Base-by-base conservation (phyloP, 306 rosid species). In the Vachellia pachyceras region DNA sequence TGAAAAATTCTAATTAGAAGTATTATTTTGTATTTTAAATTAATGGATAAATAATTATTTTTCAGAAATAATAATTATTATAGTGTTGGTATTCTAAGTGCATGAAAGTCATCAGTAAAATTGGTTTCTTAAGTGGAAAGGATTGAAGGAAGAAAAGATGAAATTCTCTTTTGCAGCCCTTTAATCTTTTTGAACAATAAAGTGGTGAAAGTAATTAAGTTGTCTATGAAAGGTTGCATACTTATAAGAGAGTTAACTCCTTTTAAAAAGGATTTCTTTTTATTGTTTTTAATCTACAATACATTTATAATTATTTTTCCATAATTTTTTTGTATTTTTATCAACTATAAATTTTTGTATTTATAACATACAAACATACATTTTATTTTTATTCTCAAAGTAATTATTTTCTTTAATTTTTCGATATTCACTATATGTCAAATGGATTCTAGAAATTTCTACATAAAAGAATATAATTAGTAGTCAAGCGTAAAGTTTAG, bases 21-120 rank as follows among this genome's bases (percentile, higher is more conserved):
- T 45, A 45, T 45, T 2, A 44, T n/a, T 18, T 52, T 52, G 6
- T 52, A 52, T 52, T 18, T 52, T 1, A 52, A 52, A 52, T 17
- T 18, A 52, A 52, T 17, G 5, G 10, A 17, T 52, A 52, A 18
- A 17, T 15, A 0, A 4, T n/a, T n/a, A n/a, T n/a, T 49, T 49
- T 15, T 50, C 1, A 15, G 2, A 49, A 17, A 50, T 50, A 17
- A 13, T 50, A 5, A 50, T 17, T 17, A 52, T 52, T n/a, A 18
- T 10, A 18, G 7, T 52, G 58, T 52, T 18, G 18, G 58, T 52
- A 15, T 18, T 52, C 10, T 40, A 89, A 69, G 68, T 85, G 87
- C 90, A 85, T 85, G 90, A 90, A 94, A 88, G 85, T 89, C 84
- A 90, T 72, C 85, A 81, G 79, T 63, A 86, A 83, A 86, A 81